Evolutionary conservation across 768 basidiomycete species (phyloP).

Genomic region (Astraeus odoratus): DNA sequence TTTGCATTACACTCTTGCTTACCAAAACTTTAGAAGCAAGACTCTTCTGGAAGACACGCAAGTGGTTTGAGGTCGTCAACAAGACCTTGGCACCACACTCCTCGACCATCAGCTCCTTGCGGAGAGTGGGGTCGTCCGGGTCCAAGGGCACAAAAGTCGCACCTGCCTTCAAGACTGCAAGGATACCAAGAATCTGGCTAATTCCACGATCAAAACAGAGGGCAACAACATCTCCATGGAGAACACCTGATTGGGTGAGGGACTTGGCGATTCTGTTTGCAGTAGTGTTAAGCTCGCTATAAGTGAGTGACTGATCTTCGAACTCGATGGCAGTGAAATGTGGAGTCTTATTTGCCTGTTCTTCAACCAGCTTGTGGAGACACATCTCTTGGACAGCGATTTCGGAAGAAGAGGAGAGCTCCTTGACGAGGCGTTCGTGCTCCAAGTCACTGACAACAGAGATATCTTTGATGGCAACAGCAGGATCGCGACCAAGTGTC

Average conservation of each 20-base stretch:
- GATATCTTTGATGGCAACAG: conserved; percentile 9
- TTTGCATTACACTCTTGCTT: not conserved
- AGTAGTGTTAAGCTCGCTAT: conserved; percentile 23
- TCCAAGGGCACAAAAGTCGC: conserved; percentile 20
- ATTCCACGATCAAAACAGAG: conserved; percentile 26
- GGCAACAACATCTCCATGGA: conserved; percentile 19
- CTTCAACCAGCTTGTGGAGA: conserved; percentile 9
- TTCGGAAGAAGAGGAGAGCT: conserved; percentile 16
- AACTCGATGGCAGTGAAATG: conserved; percentile 19
- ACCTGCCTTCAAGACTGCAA: conserved; percentile 29
- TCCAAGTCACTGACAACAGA: conserved; percentile 9
- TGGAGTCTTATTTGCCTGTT: conserved; percentile 15
- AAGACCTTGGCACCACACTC: conserved; percentile 23
- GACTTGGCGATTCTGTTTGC: conserved; percentile 28
- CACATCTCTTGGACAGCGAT: conserved; percentile 9
- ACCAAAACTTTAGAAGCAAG: conserved; percentile 19
- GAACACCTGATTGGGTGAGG: conserved; percentile 19
- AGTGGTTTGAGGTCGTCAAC: conserved; percentile 20
- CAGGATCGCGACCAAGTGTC: conserved; percentile 10
- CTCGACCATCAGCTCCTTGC: conserved; percentile 22
- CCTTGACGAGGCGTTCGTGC: conserved; percentile 17
- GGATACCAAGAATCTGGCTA: conserved; percentile 20
- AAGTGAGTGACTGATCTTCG: conserved; percentile 24
- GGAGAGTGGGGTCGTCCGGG: conserved; percentile 23
- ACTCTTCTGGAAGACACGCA: conserved; percentile 17